Evolutionary conservation across 163 green algal species (phyloP).

Genomic region (Chlamydomonas reinhardtii): DNA sequence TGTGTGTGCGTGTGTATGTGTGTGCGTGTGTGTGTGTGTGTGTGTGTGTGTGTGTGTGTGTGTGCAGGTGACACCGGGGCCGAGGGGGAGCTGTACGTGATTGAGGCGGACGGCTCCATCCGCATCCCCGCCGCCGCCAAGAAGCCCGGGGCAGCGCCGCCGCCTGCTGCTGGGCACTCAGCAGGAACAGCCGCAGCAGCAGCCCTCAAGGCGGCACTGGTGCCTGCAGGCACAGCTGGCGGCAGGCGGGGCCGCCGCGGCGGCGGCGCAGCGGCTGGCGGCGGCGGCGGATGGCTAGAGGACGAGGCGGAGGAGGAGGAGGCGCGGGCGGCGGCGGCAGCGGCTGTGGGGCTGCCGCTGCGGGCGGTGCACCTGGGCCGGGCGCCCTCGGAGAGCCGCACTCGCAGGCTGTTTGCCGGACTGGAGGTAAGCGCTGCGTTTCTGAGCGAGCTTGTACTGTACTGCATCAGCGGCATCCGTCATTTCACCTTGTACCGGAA

Average conservation of each 20-base stretch:
- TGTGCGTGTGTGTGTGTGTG: no score
- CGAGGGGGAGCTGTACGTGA: neutral
- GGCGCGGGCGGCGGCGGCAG: neutral
- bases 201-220: no score
- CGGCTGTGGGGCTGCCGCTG: neutral
- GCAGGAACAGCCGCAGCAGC: no score
- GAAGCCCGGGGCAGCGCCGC: neutral
- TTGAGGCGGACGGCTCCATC: slow-evolving; percentile 37
- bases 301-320: neutral
- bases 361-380: neutral
- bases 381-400: slow-evolving; percentile 1
- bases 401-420: neutral
- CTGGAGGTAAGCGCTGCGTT: neutral
- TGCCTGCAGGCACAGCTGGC: no score
- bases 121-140: slow-evolving; percentile 37
- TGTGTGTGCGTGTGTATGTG: no score
- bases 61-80: neutral
- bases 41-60: no score
- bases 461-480: no score
- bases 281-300: neutral
- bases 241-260: no score
- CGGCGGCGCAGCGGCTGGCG: no score
- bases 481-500: no score
- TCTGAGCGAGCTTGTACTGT: no score
- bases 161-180: neutral